phyloP scores from a whole-genome alignment of 2,329 filamentous ascomycete species.

The Lasiodiplodia gonubiensis region DNA sequence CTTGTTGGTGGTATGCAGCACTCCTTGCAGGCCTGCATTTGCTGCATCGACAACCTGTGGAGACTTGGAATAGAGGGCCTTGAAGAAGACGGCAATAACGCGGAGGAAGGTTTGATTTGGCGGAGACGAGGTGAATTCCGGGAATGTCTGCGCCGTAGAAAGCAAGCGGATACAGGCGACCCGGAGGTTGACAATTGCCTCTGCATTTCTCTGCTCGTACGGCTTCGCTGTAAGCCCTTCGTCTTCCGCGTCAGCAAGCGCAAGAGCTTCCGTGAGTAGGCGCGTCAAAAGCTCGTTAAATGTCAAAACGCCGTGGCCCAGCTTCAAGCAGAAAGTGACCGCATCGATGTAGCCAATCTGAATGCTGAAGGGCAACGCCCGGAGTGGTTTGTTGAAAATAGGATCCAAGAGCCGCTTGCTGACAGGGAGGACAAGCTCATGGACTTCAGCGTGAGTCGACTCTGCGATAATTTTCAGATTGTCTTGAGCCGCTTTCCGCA shows the following conservation, averaged over 20 bases:
- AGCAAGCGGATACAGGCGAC: conserved; percentile 93
- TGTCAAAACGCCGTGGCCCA: conserved; percentile 85
- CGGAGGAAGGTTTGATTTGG: conserved; percentile 65
- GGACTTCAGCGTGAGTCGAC: conserved; percentile 76
- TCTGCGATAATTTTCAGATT: conserved; percentile 82
- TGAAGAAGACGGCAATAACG: conserved; percentile 97
- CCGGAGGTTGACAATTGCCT: conserved; percentile 87
- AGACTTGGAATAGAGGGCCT: conserved; percentile 91
- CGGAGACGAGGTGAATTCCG: conserved; percentile 82
- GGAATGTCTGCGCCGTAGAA: conserved; percentile 90
- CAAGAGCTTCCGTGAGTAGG: conserved; percentile 89
- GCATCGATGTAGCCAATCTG: conserved; percentile 99
- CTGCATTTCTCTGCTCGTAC: conserved; percentile 91
- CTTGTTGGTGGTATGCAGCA: conserved; percentile 86
- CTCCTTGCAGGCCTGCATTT: conserved; percentile 85
- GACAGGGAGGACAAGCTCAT: conserved; percentile 86
- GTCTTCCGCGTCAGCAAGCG: conserved; percentile 91
- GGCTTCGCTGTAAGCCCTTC: conserved; percentile 88
- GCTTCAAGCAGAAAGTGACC: conserved; percentile 89
- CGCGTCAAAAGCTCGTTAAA: conserved; percentile 93
- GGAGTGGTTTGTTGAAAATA: conserved; percentile 92
- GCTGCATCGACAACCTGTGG: conserved; percentile 92
- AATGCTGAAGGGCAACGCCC: conserved; percentile 88
- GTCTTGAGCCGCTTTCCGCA: conserved; percentile 83
- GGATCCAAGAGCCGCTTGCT: conserved; percentile 88